These are phyloP conservation scores for Moniliella sp. DNA, from an alignment of 1,284 basidiomycete genomes.

Conservation along the genomic window DNA sequence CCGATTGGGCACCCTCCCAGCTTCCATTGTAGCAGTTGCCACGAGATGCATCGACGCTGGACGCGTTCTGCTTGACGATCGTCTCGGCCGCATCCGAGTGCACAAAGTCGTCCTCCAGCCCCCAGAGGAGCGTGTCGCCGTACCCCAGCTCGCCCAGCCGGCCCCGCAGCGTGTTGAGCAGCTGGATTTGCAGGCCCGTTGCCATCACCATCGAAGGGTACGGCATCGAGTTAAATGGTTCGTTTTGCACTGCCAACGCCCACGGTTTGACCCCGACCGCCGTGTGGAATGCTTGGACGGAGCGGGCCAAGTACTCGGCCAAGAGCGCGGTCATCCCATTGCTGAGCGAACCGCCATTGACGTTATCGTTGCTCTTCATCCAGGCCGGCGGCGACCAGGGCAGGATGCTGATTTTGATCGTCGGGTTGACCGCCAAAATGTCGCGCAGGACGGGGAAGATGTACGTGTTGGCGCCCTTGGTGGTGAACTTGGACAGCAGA, in stretches of 20 bases:
- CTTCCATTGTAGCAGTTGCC: slow-evolving; percentile 21
- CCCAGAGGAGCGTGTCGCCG: slow-evolving; percentile 4
- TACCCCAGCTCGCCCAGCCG: slow-evolving; percentile 4
- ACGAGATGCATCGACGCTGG: slow-evolving; percentile 10
- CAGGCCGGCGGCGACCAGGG: slow-evolving; percentile 17
- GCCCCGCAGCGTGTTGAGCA: slow-evolving; percentile 6
- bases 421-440: slow-evolving; percentile 7
- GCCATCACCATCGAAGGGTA: slow-evolving; percentile 14
- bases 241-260: slow-evolving; percentile 19
- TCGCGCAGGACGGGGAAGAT: slow-evolving; percentile 14
- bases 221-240: slow-evolving; percentile 7
- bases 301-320: slow-evolving; percentile 11
- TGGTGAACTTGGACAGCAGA: slow-evolving; percentile 6
- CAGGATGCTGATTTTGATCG: slow-evolving; percentile 11
- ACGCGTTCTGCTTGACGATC: slow-evolving; percentile 8
- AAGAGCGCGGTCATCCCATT: slow-evolving; percentile 6
- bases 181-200: slow-evolving; percentile 3
- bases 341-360: slow-evolving; percentile 10
- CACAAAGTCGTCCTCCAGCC: slow-evolving; percentile 19
- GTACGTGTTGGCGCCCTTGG: slow-evolving; percentile 7
- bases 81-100: slow-evolving; percentile 7
- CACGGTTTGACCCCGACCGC: slow-evolving; percentile 10
- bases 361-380: slow-evolving; percentile 13
- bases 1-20: too few species aligned
- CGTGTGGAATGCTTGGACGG: slow-evolving; percentile 4